phyloP scores from a whole-genome alignment of 768 basidiomycete genomes.

The Termitomyces sp. region DNA sequence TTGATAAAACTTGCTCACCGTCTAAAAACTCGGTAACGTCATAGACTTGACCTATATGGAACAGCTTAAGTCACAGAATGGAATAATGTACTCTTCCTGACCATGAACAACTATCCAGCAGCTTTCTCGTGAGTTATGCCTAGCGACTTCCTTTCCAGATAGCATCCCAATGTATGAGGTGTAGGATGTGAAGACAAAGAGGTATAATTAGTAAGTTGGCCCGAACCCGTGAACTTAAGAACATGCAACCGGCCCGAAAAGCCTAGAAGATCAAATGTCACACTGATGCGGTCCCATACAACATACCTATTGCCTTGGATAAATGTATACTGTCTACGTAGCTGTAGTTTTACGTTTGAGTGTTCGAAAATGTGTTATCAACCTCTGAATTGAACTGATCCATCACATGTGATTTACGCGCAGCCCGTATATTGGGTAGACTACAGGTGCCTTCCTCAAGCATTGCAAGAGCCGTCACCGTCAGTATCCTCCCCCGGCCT shows the following conservation, averaged over 20 bases:
- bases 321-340: too few relatives aligned
- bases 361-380: too few relatives aligned
- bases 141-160: constrained; percentile 45
- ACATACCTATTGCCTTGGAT: too few relatives aligned
- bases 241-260: neutral
- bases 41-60: constrained; percentile 55
- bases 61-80: neutral
- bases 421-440: too few relatives aligned
- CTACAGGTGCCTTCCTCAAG: too few relatives aligned
- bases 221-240: neutral
- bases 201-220: neutral
- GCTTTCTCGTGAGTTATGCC: constrained; percentile 52
- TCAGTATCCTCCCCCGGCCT: too few relatives aligned
- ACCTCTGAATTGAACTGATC: too few relatives aligned
- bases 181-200: neutral
- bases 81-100: constrained; percentile 19
- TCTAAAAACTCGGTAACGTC: constrained; percentile 77
- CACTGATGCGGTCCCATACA: too few relatives aligned
- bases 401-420: too few relatives aligned
- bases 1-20: constrained; percentile 29
- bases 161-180: constrained; percentile 14
- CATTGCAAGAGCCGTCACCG: too few relatives aligned
- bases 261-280: too few relatives aligned
- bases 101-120: constrained; percentile 88
- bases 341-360: too few relatives aligned